phyloP scores from a whole-genome alignment of 1,284 basidiomycete genomes.

The Meira nashicola region DNA sequence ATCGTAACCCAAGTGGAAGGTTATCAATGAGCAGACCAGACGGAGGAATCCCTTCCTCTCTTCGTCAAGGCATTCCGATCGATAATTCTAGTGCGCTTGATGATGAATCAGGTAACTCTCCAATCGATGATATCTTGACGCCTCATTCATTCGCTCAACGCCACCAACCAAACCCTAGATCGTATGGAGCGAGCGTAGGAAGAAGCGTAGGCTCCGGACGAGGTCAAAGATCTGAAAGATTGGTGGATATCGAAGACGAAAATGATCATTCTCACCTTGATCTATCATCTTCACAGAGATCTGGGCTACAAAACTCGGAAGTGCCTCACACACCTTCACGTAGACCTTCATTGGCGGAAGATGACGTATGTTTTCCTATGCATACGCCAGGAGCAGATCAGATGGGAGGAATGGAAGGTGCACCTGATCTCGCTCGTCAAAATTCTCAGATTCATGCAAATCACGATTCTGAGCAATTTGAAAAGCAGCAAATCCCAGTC shows the following conservation, averaged over 20 bases:
- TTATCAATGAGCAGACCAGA: conserved; percentile 22
- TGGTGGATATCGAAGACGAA: conserved; percentile 5
- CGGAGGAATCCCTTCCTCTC: conserved; percentile 25
- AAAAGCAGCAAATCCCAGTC: conserved; percentile 17
- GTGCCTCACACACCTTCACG: conserved; percentile 26
- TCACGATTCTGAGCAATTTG: conserved; percentile 2
- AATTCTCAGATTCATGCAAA: background rate
- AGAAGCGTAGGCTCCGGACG: background rate
- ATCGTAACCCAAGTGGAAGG: conserved; percentile 2
- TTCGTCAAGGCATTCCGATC: conserved; percentile 17
- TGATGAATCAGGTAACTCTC: background rate
- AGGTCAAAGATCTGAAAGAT: conserved; percentile 5
- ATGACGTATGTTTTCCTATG: conserved; percentile 52
- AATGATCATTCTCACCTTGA: background rate
- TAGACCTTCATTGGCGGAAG: conserved; percentile 31
- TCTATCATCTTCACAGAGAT: background rate
- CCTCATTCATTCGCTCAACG: background rate
- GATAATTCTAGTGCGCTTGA: conserved; percentile 7
- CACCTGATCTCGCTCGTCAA: conserved; percentile 3
- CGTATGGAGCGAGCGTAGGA: background rate
- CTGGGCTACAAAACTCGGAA: background rate
- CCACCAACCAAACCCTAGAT: background rate
- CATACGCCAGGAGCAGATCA: conserved; percentile 16
- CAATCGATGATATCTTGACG: background rate
- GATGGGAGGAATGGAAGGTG: conserved; percentile 12